Base-by-base conservation (phyloP, 495 filamentous ascomycete genomes). In the Aspergillus sclerotiicarbonarius region DNA sequence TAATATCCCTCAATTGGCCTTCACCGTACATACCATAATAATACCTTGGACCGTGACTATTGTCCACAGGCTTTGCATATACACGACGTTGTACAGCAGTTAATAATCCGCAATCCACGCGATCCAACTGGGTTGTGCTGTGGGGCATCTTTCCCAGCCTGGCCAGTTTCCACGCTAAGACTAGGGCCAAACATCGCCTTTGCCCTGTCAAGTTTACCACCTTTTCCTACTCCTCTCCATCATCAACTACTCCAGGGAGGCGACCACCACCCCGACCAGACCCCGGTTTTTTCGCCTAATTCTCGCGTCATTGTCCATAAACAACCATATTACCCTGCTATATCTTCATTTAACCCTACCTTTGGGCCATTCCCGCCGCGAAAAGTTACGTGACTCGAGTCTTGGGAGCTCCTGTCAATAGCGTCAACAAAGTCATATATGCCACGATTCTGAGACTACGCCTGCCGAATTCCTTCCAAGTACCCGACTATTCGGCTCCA, bases 111-210 rank as follows among this genome's bases (percentile, higher is more conserved):
- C 58, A 63, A 61, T 59, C 58, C 67, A 65, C 73, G 71, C 72
- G 73, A 64, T 70, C 67, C 56, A 52, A 61, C 51, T 58, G 58
- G 67, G 58, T 63, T 67, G 53, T 67, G 69, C 62, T 69, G 76
- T 77, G 76, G 74, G 73, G 74, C 72, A 64, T 64, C 68, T 65
- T 60, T 67, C 58, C 62, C 68, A 69, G 64, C 62, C 64, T 66
- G 65, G 64, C 65, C 67, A 62, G 64, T 70, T 75, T 76, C 68
- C 73, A 71, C 76, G 76, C 76, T 79, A 79, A 71, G 65, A 71
- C 58, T 77, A 74, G 73, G 74, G 74, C 76, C 76, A 77, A 77
- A 77, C 73, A 77, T 74, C 70, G 62, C 67, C 72, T 72, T 49
- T 72, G 65, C 69, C 70, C 70, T 75, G 64, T 76, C 67, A 67